Percentiles rank a stretch among this genome's conserved stretches.
These are phyloP conservation scores for Peterozyma xylosa DNA, from an alignment of 805 yeast species.

Conservation along the genomic window DNA sequence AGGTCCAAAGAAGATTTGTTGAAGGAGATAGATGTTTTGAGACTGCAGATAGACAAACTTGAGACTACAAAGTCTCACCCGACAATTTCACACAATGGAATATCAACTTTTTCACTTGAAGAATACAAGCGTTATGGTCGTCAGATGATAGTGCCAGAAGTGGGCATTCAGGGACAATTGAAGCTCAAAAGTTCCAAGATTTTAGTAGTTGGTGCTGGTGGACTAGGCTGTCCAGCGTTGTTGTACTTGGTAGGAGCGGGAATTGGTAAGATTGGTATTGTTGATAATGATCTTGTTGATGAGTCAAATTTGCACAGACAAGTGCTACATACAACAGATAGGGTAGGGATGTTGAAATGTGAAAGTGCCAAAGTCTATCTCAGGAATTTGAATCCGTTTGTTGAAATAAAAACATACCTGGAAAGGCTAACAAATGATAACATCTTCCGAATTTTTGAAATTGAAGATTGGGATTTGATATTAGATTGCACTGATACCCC, in stretches of 20 bases:
- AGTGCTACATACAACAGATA: conserved; percentile 61
- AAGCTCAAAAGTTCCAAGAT: conserved; percentile 50
- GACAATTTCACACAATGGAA: not conserved
- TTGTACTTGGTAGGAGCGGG: conserved; percentile 86
- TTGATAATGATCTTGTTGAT: conserved; percentile 84
- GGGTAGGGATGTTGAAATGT: conserved; percentile 66
- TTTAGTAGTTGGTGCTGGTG: conserved; percentile 92
- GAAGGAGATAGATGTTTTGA: conserved; percentile 16
- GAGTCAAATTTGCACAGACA: conserved; percentile 85
- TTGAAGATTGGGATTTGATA: conserved; percentile 56
- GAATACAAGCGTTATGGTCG: conserved; percentile 87
- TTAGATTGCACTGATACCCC: conserved; percentile 96
- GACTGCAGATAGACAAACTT: conserved; percentile 17
- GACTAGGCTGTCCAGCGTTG: conserved; percentile 89
- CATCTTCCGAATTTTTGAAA: conserved; percentile 52
- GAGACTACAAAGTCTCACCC: conserved; percentile 18
- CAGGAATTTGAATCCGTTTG: conserved; percentile 57
- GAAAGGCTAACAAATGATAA: conserved; percentile 44
- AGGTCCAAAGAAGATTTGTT: conserved; percentile 12
- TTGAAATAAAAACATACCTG: conserved; percentile 45
- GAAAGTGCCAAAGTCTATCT: conserved; percentile 66
- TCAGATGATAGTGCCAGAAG: conserved; percentile 86
- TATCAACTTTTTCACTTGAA: conserved; percentile 31
- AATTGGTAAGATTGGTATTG: conserved; percentile 74
- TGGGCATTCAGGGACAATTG: conserved; percentile 55